Evolutionary conservation across 305 asterid species (phyloP).

Genomic region (Fraxinus velutina): DNA sequence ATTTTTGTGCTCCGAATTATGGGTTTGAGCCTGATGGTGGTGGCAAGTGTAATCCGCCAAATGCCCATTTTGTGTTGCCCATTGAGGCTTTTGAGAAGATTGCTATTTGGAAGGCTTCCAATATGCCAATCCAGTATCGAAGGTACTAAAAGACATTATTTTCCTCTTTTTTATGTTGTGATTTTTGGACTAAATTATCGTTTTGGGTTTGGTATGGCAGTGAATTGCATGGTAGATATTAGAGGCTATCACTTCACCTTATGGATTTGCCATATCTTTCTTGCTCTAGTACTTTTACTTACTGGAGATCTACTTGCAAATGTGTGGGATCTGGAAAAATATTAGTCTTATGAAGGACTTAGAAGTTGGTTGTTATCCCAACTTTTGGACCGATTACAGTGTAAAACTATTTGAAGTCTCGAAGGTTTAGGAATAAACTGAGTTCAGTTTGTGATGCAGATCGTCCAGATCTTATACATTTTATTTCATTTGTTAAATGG

Average conservation of each 20-base stretch:
- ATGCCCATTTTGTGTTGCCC: constrained; percentile 83
- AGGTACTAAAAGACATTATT: constrained; percentile 23
- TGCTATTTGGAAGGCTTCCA: constrained; percentile 90
- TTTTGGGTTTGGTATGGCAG: not conserved
- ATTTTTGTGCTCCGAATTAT: constrained; percentile 90
- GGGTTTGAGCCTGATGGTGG: constrained; percentile 73
- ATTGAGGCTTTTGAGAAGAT: constrained; percentile 88
- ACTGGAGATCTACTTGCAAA: not conserved
- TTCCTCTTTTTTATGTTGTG: not conserved
- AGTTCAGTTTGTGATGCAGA: not conserved
- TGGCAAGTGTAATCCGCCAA: constrained; percentile 85
- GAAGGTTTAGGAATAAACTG: not conserved
- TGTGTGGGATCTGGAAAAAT: not conserved
- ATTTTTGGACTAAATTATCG: not conserved
- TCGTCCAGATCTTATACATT: not conserved
- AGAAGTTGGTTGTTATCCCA: not conserved
- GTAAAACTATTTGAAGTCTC: not conserved
- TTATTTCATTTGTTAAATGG: not conserved
- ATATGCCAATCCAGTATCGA: constrained; percentile 82
- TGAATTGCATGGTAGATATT: not conserved
- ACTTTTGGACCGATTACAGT: not conserved
- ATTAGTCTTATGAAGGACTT: not conserved
- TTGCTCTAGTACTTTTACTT: not conserved
- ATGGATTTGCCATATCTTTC: not conserved
- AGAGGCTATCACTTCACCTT: not conserved